These are phyloP conservation scores for Lycium ferocissimum DNA, from an alignment of 257 asterid species.

Conservation along the genomic window DNA sequence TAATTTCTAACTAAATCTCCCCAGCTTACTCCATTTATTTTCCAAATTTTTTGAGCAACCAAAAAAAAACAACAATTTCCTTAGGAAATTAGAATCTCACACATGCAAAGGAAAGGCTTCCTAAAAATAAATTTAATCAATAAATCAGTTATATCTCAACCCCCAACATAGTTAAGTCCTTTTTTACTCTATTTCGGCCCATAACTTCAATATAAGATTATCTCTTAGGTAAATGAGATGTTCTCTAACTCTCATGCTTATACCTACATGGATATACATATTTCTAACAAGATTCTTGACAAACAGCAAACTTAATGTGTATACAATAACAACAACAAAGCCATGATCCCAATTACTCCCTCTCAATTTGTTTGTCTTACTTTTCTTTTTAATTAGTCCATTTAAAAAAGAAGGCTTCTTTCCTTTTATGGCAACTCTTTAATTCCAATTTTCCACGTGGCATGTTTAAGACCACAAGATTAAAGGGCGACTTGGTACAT, in stretches of 20 bases:
- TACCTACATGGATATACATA: background rate
- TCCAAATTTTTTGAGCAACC: background rate
- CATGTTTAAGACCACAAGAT: too few relatives aligned
- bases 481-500: too few relatives aligned
- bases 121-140: background rate
- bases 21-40: background rate
- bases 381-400: too few relatives aligned
- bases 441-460: too few relatives aligned
- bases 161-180: background rate
- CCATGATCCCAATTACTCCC: background rate
- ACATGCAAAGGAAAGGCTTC: background rate
- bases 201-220: background rate
- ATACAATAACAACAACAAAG: background rate
- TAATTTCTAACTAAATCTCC: slow-evolving; percentile 15
- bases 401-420: too few relatives aligned
- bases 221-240: background rate
- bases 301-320: background rate
- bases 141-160: background rate
- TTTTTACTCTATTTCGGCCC: background rate
- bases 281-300: background rate
- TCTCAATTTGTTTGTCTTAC: too few relatives aligned
- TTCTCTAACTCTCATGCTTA: background rate
- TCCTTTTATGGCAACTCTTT: too few relatives aligned
- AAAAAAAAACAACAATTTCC: background rate
- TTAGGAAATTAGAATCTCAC: background rate